Evolutionary conservation across 2,329 filamentous ascomycete genomes (phyloP), one percentile per base, ranked within the genome.

Genomic region (Aspergillus cejpii): DNA sequence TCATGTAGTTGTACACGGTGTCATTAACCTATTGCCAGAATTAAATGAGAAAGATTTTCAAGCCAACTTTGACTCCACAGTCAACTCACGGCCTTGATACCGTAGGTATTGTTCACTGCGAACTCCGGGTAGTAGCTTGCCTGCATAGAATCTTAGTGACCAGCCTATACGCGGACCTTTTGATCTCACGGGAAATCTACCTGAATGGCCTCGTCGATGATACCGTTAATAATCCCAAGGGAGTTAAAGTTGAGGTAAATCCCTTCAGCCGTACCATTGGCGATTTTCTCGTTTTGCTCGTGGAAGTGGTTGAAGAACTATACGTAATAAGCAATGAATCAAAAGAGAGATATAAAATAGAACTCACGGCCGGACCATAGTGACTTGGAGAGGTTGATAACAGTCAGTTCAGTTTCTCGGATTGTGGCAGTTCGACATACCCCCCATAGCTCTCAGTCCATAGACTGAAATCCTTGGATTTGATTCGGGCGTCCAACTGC

Each of bases 1-100:
- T 78, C 63, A 76, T 76, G 53, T 77, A 80, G 44, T 74, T 71
- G 59, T 80, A 80, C 3, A 80, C 72, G 2, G 76, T 78, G 17
- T 80, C 74, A 50, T 81, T 80, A 53, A 78, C 48, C 62, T 66
- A 15, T 15, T 24, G 23, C 8, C 23, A 26, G 14, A 36, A n/a
- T 3, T 20, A 33, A 39, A 48, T 37, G 37, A 37, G 15, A 34
- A 23, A 26, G 6, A 24, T 7, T 14, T 12, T 15, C 8, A 23
- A 14, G n/a, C n/a, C 33, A 11, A 12, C 11, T 15, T n/a, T 11
- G 11, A 12, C 31, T 26, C 10, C 1, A 5, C n/a, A n/a, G n/a
- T n/a, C n/a, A n/a, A 54, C 58, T 51, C 48, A 64, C 62, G 39
- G 56, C 50, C 38, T 66, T 70, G 54, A 78, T 77, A 29, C 74